Evolutionary conservation across 2,329 filamentous ascomycete species (phyloP).

Genomic region (Thermoascus crustaceus): DNA sequence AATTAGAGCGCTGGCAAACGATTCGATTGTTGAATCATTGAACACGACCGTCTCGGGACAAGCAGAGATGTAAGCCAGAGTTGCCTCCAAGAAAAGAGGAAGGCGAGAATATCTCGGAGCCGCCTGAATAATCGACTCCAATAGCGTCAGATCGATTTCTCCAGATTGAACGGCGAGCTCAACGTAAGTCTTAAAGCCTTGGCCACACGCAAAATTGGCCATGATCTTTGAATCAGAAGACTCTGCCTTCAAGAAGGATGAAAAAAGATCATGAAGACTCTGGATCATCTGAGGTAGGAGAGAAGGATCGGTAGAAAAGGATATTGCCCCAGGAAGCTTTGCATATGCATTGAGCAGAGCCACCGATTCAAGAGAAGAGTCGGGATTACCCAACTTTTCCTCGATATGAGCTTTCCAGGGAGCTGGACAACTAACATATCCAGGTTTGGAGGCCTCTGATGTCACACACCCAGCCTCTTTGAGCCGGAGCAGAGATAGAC

Average conservation of each 20-base stretch:
- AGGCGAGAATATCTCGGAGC: constrained; percentile 59
- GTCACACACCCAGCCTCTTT: constrained; percentile 44
- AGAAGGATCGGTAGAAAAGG: constrained; percentile 51
- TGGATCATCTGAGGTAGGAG: constrained; percentile 59
- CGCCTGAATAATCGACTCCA: constrained; percentile 57
- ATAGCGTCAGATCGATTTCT: constrained; percentile 53
- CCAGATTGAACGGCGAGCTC: constrained; percentile 54
- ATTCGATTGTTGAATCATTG: constrained; percentile 51
- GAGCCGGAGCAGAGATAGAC: constrained; percentile 59
- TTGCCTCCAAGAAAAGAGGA: constrained; percentile 58
- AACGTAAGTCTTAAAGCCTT: constrained; percentile 66
- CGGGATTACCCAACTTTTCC: constrained; percentile 52
- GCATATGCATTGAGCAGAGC: constrained; percentile 62
- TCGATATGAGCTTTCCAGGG: constrained; percentile 65
- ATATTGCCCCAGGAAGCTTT: constrained; percentile 53
- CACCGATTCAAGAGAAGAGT: constrained; percentile 47
- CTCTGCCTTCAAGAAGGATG: constrained; percentile 55
- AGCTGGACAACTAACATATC: constrained; percentile 33
- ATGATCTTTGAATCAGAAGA: constrained; percentile 53
- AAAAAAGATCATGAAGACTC: constrained; percentile 57
- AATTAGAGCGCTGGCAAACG: constrained; percentile 57
- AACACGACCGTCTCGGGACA: constrained; percentile 23
- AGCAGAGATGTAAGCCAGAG: constrained; percentile 42
- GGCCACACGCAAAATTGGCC: constrained; percentile 64
- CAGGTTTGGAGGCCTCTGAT: constrained; percentile 32